A percentile compares a stretch with the other conserved stretches of the same genome.
Evolutionary conservation across 202 grass and related monocot species (phyloP).

Genomic region (Setaria viridis): DNA sequence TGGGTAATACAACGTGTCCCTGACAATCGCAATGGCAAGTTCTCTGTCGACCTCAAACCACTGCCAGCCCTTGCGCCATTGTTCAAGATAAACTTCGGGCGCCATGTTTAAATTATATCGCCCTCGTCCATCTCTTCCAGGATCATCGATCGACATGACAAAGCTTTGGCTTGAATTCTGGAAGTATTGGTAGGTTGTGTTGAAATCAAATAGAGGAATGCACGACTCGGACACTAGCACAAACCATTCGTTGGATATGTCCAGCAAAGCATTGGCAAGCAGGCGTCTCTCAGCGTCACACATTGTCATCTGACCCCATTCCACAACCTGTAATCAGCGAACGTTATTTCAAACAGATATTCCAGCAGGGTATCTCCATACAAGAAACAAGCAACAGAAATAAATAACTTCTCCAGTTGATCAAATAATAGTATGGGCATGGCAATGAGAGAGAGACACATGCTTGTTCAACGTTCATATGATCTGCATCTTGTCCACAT

Average conservation of each 20-base stretch:
- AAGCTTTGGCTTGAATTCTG: conserved; percentile 77
- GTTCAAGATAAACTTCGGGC: conserved; percentile 76
- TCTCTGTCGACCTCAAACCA: conserved; percentile 85
- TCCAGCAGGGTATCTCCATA: conserved; percentile 26
- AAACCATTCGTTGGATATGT: conserved; percentile 91
- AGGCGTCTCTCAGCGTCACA: conserved; percentile 93
- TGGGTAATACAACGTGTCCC: conserved; percentile 74
- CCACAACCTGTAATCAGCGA: conserved; percentile 59
- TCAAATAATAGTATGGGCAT: neutral
- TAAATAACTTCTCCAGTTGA: neutral
- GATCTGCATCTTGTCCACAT: neutral
- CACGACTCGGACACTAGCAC: conserved; percentile 91
- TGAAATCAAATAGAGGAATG: conserved; percentile 84
- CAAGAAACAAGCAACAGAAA: conserved; percentile 4
- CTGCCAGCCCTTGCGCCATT: conserved; percentile 96
- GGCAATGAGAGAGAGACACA: neutral
- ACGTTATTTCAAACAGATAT: conserved; percentile 38
- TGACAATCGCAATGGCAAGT: conserved; percentile 63
- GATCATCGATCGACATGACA: conserved; percentile 70
- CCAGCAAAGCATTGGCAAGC: conserved; percentile 83
- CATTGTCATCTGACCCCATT: conserved; percentile 95
- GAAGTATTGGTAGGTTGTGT: conserved; percentile 83
- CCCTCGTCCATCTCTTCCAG: conserved; percentile 80
- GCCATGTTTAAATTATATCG: conserved; percentile 81
- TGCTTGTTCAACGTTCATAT: neutral